Conservation (phyloP, 1,139 yeast species). For the Blastobotrys aristatus region DNA sequence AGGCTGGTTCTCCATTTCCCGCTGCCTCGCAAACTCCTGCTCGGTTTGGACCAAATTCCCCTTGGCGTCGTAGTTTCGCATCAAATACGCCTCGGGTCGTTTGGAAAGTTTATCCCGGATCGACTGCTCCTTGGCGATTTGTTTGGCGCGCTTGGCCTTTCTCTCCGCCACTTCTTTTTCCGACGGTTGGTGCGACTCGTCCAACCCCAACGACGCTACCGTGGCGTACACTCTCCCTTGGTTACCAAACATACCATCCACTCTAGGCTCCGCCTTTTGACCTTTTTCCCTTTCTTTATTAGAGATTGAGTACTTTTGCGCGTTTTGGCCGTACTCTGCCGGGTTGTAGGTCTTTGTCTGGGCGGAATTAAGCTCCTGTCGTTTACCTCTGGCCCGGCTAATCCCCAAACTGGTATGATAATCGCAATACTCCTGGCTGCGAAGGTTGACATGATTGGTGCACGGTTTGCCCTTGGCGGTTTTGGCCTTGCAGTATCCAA, state of each 20-base stretch:
- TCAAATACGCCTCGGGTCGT: conserved; percentile 29
- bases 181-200: conserved; percentile 1
- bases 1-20: conserved; percentile 24
- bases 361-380: conserved; percentile 63
- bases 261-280: neutral
- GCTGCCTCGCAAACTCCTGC: conserved; percentile 31
- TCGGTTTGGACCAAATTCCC: conserved; percentile 32
- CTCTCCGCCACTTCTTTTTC: conserved; percentile 11
- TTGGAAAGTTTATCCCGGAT: conserved; percentile 29
- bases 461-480: conserved; percentile 49
- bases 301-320: neutral
- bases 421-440: conserved; percentile 55
- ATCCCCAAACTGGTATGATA: conserved; percentile 62
- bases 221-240: neutral
- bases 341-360: conserved; percentile 30
- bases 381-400: conserved; percentile 34
- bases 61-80: conserved; percentile 27
- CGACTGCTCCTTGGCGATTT: conserved; percentile 24
- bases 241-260: neutral
- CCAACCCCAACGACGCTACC: neutral
- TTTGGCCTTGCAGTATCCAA: conserved; percentile 60
- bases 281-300: neutral
- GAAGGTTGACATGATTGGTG: conserved; percentile 51
- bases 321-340: neutral
- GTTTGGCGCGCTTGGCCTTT: conserved; percentile 17